Evolutionary conservation across 2,329 filamentous ascomycete genomes (phyloP), one percentile per base, ranked within the genome.

Genomic region (Xylariaceae sp.): DNA sequence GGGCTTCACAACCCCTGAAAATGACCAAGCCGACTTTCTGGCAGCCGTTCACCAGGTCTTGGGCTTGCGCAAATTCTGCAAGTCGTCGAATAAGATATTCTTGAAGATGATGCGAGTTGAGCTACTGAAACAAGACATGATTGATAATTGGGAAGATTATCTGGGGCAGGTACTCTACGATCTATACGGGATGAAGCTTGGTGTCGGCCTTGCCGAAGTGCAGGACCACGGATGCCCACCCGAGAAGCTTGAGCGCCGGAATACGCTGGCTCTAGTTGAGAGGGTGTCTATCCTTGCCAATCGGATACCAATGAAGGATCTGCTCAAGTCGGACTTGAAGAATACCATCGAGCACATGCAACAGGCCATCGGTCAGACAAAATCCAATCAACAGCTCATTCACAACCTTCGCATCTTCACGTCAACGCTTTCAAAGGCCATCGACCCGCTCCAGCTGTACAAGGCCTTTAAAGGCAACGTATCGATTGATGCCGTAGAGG

Each of bases 281-380:
- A 84, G 89, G 51, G 75, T 96, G 23, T 81, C 93, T 51, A 67
- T 76, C 22, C 77, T 95, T 37, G 86, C 86, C 2, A 80, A 81
- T 31, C 80, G 83, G 40, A 81, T 95, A 67, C 80, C 85, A 15
- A 83, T 94, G 64, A 94, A 90, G 50, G 92, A 96, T 45, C 64
- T 96, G 13, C 75, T 88, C 12, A 96, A 94, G 56, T 92, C 88
- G 12, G 87, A 96, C 36, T 67, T 98, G 34, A 93, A 90, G 55
- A 77, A 72, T 12, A 87, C 88, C 0, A 92, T 98, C 38, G 92
- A 98, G 38, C 88, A 89, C 46, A 86, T 98, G 60, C 89, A 96
- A 55, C 80, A 86, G 45, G 81, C 85, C 5, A 81, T 96, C 34
- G 87, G 86, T 2, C 74, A 75, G 34, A 76, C 82, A 18, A 94